Evolutionary conservation across 202 grass and related monocot species (phyloP).

Genomic region (Panicum virgatum): DNA sequence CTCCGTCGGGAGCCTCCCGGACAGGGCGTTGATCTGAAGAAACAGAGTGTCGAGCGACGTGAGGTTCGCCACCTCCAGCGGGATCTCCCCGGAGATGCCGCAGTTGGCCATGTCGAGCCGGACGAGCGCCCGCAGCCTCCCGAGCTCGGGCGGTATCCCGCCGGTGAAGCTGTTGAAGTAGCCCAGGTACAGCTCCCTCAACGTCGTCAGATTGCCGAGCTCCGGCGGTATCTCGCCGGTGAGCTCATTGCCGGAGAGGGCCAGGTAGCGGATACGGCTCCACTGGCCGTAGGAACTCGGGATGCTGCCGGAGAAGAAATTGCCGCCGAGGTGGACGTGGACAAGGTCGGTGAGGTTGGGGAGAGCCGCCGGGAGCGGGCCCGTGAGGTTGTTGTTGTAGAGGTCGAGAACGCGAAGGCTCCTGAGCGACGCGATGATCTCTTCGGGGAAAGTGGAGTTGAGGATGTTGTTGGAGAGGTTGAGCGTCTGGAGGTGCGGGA

Average conservation of each 20-base stretch:
- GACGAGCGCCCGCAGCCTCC: constrained; percentile 56
- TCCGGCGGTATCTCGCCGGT: constrained; percentile 65
- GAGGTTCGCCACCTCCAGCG: constrained; percentile 59
- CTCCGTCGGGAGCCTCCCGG: constrained; percentile 58
- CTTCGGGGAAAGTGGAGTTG: constrained; percentile 71
- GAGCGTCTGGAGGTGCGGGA: constrained; percentile 57
- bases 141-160: constrained; percentile 73
- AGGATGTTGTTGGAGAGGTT: constrained; percentile 87
- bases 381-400: constrained; percentile 94
- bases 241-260: constrained; percentile 88
- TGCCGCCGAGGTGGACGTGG: constrained; percentile 91
- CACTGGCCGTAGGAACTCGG: constrained; percentile 69
- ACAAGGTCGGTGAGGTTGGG: constrained; percentile 58
- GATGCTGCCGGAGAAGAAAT: constrained; percentile 85
- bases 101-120: constrained; percentile 85
- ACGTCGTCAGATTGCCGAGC: constrained; percentile 69
- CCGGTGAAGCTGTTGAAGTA: constrained; percentile 88
- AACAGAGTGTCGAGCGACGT: constrained; percentile 87
- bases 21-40: constrained; percentile 76
- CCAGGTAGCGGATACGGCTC: constrained; percentile 72
- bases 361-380: constrained; percentile 52
- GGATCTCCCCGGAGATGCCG: constrained; percentile 75
- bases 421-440: constrained; percentile 27
- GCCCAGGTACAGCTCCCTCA: constrained; percentile 78
- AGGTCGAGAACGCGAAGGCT: constrained; percentile 77